phyloP scores from a whole-genome alignment of 2,329 filamentous ascomycete genomes.

The Arthrobotrys sphaeroides region DNA sequence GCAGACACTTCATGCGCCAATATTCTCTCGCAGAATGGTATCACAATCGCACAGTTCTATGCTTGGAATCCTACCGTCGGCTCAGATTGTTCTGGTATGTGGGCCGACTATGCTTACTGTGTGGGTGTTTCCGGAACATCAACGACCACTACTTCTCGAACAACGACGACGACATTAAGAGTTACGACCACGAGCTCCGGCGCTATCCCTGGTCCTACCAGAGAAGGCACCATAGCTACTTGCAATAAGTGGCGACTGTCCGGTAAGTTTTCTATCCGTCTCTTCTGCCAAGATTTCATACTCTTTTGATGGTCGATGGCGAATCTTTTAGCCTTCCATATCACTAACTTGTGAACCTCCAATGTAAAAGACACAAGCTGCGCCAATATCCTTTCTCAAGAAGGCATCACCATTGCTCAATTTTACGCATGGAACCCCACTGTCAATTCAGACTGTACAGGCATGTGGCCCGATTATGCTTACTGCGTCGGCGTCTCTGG shows the following conservation, averaged over 20 bases:
- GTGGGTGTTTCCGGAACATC: conserved; percentile 27
- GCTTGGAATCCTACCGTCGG: conserved; percentile 37
- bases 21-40: conserved; percentile 31
- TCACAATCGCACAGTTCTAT: conserved; percentile 37
- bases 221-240: conserved; percentile 20
- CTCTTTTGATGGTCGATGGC: not conserved
- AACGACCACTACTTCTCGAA: conserved; percentile 2
- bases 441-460: conserved; percentile 28
- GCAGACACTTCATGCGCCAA: conserved; percentile 31
- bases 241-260: conserved; percentile 31
- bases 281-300: not conserved
- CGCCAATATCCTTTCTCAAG: conserved; percentile 20
- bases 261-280: not conserved
- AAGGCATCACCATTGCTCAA: conserved; percentile 29
- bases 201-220: conserved; percentile 24
- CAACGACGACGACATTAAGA: conserved; percentile 22
- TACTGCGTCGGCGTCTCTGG: conserved; percentile 35
- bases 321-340: not conserved
- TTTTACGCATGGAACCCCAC: conserved; percentile 43
- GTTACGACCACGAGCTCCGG: conserved; percentile 24
- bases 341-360: conserved; percentile 5
- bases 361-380: conserved; percentile 28
- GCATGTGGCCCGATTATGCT: conserved; percentile 42
- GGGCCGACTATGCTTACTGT: conserved; percentile 24
- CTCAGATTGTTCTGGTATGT: conserved; percentile 34